Evolutionary conservation across 2,329 filamentous ascomycete species (phyloP).

Genomic region (Sporothrix euskadiensis): DNA sequence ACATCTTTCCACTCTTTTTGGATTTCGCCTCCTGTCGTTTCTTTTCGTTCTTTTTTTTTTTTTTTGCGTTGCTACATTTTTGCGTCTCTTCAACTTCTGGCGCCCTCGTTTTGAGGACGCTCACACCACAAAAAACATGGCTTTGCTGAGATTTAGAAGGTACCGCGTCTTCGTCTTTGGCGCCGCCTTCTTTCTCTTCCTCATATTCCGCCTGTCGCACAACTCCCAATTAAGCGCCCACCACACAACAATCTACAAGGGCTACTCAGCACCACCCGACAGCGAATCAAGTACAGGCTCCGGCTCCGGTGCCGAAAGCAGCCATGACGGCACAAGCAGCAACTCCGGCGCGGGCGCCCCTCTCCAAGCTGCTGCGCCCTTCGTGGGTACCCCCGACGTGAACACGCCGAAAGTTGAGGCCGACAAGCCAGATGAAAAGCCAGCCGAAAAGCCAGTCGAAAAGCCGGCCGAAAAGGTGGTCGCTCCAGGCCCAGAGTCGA

Average conservation of each 20-base stretch:
- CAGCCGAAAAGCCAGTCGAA: not conserved
- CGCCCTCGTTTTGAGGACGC: not conserved
- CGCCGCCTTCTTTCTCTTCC: slow-evolving; percentile 56
- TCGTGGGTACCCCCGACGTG: not conserved
- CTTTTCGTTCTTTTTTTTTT: not conserved
- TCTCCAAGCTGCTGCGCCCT: slow-evolving; percentile 5
- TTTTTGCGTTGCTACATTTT: not conserved
- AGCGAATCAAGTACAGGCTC: not conserved
- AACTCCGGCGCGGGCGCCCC: not conserved
- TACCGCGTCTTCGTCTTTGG: slow-evolving; percentile 62
- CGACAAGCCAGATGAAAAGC: not conserved
- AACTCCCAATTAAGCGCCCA: slow-evolving; percentile 43
- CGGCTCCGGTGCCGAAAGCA: not conserved
- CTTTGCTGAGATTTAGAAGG: slow-evolving; percentile 59
- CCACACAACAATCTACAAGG: slow-evolving; percentile 32
- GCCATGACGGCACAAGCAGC: not conserved
- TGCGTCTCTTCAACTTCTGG: not conserved
- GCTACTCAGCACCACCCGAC: slow-evolving; percentile 24
- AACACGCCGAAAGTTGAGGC: slow-evolving; percentile 3
- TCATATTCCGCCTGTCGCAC: slow-evolving; percentile 52
- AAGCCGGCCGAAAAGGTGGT: slow-evolving; percentile 1
- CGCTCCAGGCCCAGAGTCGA: not conserved
- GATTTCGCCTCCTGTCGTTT: not conserved
- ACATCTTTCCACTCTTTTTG: not conserved
- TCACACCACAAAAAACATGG: slow-evolving; percentile 9